Evolutionary conservation across 2,329 filamentous ascomycete genomes (phyloP), one percentile per base, ranked within the genome.

Genomic region (Bretziella fagacearum): DNA sequence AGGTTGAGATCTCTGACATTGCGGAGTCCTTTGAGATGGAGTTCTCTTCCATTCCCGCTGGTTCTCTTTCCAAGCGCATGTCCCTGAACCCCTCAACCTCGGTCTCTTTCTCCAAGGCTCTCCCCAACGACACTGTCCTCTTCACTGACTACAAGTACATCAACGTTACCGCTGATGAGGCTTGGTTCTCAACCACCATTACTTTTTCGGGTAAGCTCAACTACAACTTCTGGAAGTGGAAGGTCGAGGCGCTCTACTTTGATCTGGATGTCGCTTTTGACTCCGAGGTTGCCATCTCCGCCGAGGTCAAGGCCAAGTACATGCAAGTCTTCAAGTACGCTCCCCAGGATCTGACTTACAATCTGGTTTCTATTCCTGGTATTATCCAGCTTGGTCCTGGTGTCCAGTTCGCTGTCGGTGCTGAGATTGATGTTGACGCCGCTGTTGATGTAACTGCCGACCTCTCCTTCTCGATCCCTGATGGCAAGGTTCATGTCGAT

Each of bases 141-240:
- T 63, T 56, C 51, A 52, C 53, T 18, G 54, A 58, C 25, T 49
- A 53, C 7, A 52, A 55, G 6, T 60, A 61, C 52, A 49, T 65
- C 44, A 60, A 54, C 6, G 55, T 63, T 15, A 58, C 55, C 2
- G 62, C 62, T 17, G 56, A 65, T 33, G 52, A 55, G 17, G 62
- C 59, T 27, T 52, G 54, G 40, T 58, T 68, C 46, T 56, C 56
- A 15, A 57, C 60, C 20, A 56, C 56, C 15, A 56, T 65, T 32
- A 62, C 61, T 11, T 61, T 68, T 37, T 65, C 64, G 1, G 65
- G 65, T 27, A 60, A 62, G 49, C 56, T 68, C n/a, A 56, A 58
- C 42, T 67, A 64, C 55, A 61, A 60, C 51, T 60, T 66, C 51
- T 54, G 57, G 40, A 51, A 51, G n/a, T 55, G 56, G 33, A 54